Evolutionary conservation across 768 basidiomycete species (phyloP).

Genomic region (Collybiopsis luxurians): DNA sequence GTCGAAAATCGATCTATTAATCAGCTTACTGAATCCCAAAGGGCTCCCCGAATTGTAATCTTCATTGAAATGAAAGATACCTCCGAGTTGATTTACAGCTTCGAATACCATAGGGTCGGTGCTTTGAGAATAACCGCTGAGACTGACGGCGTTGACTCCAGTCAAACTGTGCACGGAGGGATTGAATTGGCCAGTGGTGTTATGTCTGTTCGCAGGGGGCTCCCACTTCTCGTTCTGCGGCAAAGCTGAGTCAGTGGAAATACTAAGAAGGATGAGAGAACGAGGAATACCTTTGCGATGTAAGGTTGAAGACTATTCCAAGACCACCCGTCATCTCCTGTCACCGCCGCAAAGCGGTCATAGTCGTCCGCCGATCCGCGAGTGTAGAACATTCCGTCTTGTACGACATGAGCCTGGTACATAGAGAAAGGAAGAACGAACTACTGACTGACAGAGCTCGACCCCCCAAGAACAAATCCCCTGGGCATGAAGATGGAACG

Average conservation of each 20-base stretch:
- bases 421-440: neutral
- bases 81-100: constrained; percentile 14
- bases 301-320: constrained; percentile 29
- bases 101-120: constrained; percentile 16
- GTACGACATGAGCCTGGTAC: neutral
- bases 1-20: no score
- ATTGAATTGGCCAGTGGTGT: constrained; percentile 19
- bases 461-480: constrained; percentile 19
- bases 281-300: constrained; percentile 16
- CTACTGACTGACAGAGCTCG: constrained; percentile 14
- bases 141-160: constrained; percentile 17
- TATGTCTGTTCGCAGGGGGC: constrained; percentile 16
- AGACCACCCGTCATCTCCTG: constrained; percentile 28
- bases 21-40: constrained; percentile 23
- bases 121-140: constrained; percentile 11
- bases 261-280: neutral
- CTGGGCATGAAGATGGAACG: constrained; percentile 14
- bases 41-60: constrained; percentile 26
- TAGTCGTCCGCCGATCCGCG: constrained; percentile 31
- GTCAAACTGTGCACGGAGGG: constrained; percentile 19
- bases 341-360: constrained; percentile 27
- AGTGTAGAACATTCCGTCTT: constrained; percentile 28
- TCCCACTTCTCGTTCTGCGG: constrained; percentile 20
- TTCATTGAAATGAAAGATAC: constrained; percentile 24
- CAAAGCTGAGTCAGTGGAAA: neutral